phyloP scores from a whole-genome alignment of 73 alveolate species.

The Paramecium bursaria region DNA sequence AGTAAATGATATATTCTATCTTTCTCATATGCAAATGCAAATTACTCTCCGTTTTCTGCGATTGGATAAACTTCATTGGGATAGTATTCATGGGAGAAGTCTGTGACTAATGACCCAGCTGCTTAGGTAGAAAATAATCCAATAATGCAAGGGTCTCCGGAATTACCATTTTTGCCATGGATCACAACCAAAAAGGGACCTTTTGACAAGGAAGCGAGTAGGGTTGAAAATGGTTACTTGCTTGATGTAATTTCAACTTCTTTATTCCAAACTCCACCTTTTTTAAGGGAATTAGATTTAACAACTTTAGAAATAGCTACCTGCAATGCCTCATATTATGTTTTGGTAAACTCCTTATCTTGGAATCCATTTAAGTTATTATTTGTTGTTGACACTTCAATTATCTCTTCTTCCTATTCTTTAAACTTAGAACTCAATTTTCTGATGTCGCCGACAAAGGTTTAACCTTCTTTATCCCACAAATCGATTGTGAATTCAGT shows the following conservation, averaged over 20 bases:
- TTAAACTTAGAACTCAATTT: slow-evolving; percentile 12
- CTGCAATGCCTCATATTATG: slow-evolving; percentile 10
- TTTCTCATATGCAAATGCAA: slow-evolving; percentile 46
- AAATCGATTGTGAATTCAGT: slow-evolving; percentile 54
- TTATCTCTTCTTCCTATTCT: neutral
- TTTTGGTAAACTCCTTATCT: slow-evolving; percentile 38
- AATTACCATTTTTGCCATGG: slow-evolving; percentile 11
- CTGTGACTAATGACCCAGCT: slow-evolving; percentile 31
- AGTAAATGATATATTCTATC: slow-evolving; percentile 32
- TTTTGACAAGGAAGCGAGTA: neutral
- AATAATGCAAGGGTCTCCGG: slow-evolving; percentile 38
- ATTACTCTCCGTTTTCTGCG: slow-evolving; percentile 44
- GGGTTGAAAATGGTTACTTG: slow-evolving; percentile 2
- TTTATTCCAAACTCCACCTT: slow-evolving; percentile 53
- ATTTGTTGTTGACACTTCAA: neutral
- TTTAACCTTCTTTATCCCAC: slow-evolving; percentile 59
- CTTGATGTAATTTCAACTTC: slow-evolving; percentile 22
- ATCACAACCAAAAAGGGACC: slow-evolving; percentile 31
- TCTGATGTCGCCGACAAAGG: slow-evolving; percentile 41
- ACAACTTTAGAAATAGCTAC: slow-evolving; percentile 34
- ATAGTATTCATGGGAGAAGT: slow-evolving; percentile 42
- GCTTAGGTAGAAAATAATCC: slow-evolving; percentile 41
- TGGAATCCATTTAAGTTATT: slow-evolving; percentile 62
- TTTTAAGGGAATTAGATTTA: slow-evolving; percentile 9
- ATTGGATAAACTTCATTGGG: slow-evolving; percentile 59